These are phyloP conservation scores for Tricholoma furcatifolium DNA, from an alignment of 768 basidiomycete species.

Conservation along the genomic window DNA sequence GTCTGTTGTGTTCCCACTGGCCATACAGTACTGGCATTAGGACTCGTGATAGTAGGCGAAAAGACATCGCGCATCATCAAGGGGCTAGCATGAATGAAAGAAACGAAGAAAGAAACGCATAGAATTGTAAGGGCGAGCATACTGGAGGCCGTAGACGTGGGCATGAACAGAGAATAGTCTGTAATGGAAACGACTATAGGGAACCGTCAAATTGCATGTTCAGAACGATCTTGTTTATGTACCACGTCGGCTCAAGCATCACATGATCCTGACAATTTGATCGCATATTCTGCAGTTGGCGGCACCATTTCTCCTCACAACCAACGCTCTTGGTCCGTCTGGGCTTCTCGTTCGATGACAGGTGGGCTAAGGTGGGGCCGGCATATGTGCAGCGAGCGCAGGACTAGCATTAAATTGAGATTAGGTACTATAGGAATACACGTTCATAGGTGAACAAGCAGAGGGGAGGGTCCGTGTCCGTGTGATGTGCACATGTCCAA, in stretches of 20 bases:
- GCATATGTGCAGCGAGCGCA: conserved; percentile 7
- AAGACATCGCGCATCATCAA: conserved; percentile 44
- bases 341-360: conserved; percentile 8
- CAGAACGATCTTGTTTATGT: conserved; percentile 16
- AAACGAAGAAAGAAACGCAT: conserved; percentile 28
- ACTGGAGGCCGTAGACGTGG: conserved; percentile 18
- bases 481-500: no score
- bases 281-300: not conserved
- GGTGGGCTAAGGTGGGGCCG: not conserved
- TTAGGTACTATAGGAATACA: conserved; percentile 16
- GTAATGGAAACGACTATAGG: conserved; percentile 13
- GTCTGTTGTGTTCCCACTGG: conserved; percentile 40
- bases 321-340: conserved; percentile 1
- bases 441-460: conserved; percentile 4
- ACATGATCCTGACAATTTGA: conserved; percentile 22
- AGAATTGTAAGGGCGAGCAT: conserved; percentile 30
- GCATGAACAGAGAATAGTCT: conserved; percentile 16
- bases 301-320: not conserved
- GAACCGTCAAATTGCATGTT: conserved; percentile 11
- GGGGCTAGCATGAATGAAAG: conserved; percentile 34
- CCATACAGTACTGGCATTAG: conserved; percentile 49
- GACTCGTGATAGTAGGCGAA: conserved; percentile 48
- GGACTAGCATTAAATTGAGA: conserved; percentile 9
- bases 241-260: conserved; percentile 15
- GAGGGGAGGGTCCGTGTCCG: conserved; percentile 1